A percentile compares a stretch with the other conserved stretches of the same genome.
phyloP scores from a whole-genome alignment of 2,329 filamentous ascomycete species.

The Pseudocercospora ulei region DNA sequence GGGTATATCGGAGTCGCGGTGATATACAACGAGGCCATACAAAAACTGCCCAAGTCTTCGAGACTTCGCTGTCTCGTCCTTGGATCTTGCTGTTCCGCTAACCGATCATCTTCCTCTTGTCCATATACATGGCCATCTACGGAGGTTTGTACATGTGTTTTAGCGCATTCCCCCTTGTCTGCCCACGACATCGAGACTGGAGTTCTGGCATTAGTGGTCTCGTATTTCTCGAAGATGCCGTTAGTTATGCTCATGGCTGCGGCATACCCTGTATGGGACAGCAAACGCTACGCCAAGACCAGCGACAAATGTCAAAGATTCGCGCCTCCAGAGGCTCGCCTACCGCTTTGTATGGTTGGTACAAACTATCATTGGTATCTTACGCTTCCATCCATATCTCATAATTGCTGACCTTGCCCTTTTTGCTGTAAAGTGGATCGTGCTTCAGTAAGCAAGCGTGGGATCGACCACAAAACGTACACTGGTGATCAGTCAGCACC shows the following conservation, averaged over 20 bases:
- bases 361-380: conserved; percentile 52
- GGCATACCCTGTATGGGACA: conserved; percentile 45
- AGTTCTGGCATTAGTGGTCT: conserved; percentile 51
- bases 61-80: conserved; percentile 51
- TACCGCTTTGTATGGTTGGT: conserved; percentile 56
- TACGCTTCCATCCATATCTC: too few species aligned
- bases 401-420: too few species aligned
- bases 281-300: conserved; percentile 46
- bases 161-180: conserved; percentile 49
- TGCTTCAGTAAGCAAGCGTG: too few species aligned
- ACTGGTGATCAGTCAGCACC: too few species aligned
- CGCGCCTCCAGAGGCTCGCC: conserved; percentile 56
- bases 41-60: conserved; percentile 39
- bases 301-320: conserved; percentile 44
- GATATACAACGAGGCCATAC: conserved; percentile 36
- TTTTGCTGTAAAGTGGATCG: conserved; percentile 42
- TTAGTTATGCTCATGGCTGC: conserved; percentile 57
- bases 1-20: conserved; percentile 46
- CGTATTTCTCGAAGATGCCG: conserved; percentile 58
- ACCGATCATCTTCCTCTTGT: conserved; percentile 42
- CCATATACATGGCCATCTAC: conserved; percentile 43
- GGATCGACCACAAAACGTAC: too few species aligned
- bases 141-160: conserved; percentile 43
- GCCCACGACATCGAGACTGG: conserved; percentile 51
- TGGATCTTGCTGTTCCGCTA: conserved; percentile 52